A percentile compares a stretch with the other conserved stretches of the same genome.
phyloP scores from a whole-genome alignment of 2,329 filamentous ascomycete genomes.

The Sclerotinia trifoliorum region DNA sequence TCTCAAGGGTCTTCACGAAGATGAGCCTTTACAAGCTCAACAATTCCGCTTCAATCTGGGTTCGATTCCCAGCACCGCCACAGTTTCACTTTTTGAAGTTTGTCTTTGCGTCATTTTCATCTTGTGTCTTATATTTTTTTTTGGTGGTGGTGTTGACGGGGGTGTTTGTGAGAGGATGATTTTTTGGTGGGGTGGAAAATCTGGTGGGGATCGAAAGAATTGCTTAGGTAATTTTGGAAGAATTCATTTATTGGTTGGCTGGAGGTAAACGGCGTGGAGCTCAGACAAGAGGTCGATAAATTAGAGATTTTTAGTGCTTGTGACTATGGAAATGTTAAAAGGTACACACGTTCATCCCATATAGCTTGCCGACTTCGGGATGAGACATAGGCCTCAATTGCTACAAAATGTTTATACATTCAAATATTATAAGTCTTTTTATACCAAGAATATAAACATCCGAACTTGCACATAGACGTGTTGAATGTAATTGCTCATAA shows the following conservation, averaged over 20 bases:
- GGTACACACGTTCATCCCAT: background rate
- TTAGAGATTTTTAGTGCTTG: background rate
- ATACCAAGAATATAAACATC: background rate
- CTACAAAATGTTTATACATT: too few relatives aligned
- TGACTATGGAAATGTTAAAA: background rate
- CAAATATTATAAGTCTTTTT: background rate
- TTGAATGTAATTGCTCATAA: background rate
- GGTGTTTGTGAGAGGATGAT: background rate
- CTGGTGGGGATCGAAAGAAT: background rate
- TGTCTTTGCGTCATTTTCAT: background rate
- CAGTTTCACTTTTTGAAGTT: background rate
- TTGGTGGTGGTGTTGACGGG: background rate
- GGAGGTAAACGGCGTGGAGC: too few relatives aligned
- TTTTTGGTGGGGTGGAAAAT: background rate
- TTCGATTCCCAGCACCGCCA: conserved; percentile 19
- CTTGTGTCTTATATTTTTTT: background rate
- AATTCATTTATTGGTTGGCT: background rate
- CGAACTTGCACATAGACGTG: background rate
- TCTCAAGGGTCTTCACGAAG: conserved; percentile 11
- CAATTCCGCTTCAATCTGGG: conserved; percentile 15
- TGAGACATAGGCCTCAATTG: background rate
- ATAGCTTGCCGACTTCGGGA: background rate
- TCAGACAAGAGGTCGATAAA: background rate
- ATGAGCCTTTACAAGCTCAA: background rate
- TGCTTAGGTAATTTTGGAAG: conserved; percentile 4